These are phyloP conservation scores for Fimicolochytrium jonesii DNA, from an alignment of 192 early-diverging fungal species.

Conservation along the genomic window DNA sequence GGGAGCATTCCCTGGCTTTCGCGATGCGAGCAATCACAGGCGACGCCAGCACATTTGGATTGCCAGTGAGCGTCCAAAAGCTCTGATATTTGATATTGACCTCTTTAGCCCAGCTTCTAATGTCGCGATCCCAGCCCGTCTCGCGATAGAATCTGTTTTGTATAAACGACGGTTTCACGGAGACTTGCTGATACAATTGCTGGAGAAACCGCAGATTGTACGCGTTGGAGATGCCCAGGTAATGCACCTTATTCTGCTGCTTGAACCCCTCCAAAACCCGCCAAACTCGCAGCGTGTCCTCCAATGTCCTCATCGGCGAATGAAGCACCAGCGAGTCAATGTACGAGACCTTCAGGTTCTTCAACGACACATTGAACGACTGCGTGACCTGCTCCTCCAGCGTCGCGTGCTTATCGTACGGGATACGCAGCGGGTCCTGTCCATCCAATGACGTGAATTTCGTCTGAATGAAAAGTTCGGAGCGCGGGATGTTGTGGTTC, in stretches of 20 bases:
- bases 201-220: slow-evolving; percentile 14
- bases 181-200: slow-evolving; percentile 3
- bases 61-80: slow-evolving; percentile 30
- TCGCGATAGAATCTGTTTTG: slow-evolving; percentile 24
- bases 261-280: slow-evolving; percentile 22
- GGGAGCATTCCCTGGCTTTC: slow-evolving; percentile 7
- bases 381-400: slow-evolving; percentile 20
- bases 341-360: slow-evolving; percentile 21
- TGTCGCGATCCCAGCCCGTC: slow-evolving; percentile 20
- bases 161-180: slow-evolving; percentile 19
- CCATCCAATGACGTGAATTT: slow-evolving; percentile 27
- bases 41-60: slow-evolving; percentile 14
- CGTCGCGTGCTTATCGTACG: slow-evolving; percentile 10
- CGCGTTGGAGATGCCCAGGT: slow-evolving; percentile 22
- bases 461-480: slow-evolving; percentile 18
- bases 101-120: slow-evolving; percentile 6
- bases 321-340: slow-evolving; percentile 29
- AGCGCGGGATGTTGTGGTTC: slow-evolving; percentile 12
- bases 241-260: not conserved
- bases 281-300: slow-evolving; percentile 24
- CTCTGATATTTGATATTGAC: slow-evolving; percentile 18
- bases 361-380: not conserved
- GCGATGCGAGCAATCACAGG: slow-evolving; percentile 4
- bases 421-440: slow-evolving; percentile 21
- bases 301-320: slow-evolving; percentile 20